Evolutionary conservation across 1,284 basidiomycete genomes (phyloP), one percentile per base, ranked within the genome.

Genomic region (Boletus mariae): DNA sequence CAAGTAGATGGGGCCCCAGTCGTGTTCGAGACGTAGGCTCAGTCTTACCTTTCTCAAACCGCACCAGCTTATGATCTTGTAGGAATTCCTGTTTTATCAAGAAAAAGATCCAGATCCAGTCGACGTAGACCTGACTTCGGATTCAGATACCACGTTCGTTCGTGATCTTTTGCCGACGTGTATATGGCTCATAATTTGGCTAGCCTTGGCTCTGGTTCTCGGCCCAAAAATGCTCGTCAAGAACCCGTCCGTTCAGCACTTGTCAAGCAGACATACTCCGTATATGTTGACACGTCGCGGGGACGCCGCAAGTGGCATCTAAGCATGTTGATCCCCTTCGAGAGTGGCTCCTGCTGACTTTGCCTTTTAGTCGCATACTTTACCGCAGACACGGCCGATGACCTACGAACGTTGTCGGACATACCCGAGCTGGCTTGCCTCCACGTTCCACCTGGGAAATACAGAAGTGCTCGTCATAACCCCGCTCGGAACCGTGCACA

Each of bases 21-120:
- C 79, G 86, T 49, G 85, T 88, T 43, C 79, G 82, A 71, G 85
- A 89, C 61, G 88, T 88, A 64, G 71, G 81, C 64, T 42, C 47
- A 12, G 35, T 49, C 49, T 49, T 53, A 45, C 25, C 51, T 29
- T 46, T 31, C 51, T 38, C 20, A 32, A 41, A 15, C 17, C 43
- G 28, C 40, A 31, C 17, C 47, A 41, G 44, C 56, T 57, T 51
- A 59, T 45, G 25, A 40, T 31, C 28, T 17, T 57, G 23, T 61
- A 88, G 84, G 87, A 90, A 68, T 90, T 90, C 61, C 73, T 90
- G 5, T 90, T 82, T 66, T 90, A 90, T 64, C 84, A 87, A 57
- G 85, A 89, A 61, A 81, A 79, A 61, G 75, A 75, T 44, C 68
- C 70, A 43, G 73, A 76, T 12, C 72, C 73, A 23, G 60, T 69